Conservation (phyloP, 768 basidiomycete species). For the Collybiopsis luxurians region DNA sequence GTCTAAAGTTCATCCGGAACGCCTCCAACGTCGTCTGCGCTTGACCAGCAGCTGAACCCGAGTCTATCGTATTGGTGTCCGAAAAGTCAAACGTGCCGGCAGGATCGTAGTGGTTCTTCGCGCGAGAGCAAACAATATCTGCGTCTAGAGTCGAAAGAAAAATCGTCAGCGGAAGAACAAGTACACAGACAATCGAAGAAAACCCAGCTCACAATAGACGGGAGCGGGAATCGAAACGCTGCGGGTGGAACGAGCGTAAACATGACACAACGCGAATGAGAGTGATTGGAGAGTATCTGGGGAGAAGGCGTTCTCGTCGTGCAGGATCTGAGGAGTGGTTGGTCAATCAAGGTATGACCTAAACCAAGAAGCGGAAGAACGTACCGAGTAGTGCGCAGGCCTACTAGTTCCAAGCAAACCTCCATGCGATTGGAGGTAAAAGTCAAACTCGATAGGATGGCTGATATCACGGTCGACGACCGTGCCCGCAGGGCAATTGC, state of each 20-base stretch:
- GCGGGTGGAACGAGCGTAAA: slow-evolving; percentile 74
- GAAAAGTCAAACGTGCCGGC: slow-evolving; percentile 52
- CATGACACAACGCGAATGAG: slow-evolving; percentile 68
- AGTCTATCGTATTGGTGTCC: slow-evolving; percentile 49
- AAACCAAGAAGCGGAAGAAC: neutral
- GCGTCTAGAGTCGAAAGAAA: slow-evolving; percentile 48
- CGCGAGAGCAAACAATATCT: slow-evolving; percentile 66
- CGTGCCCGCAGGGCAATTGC: slow-evolving; percentile 57
- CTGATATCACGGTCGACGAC: slow-evolving; percentile 54
- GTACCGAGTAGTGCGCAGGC: slow-evolving; percentile 51
- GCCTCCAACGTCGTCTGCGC: slow-evolving; percentile 42
- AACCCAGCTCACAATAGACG: slow-evolving; percentile 79
- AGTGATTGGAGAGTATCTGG: slow-evolving; percentile 60
- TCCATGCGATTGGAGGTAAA: slow-evolving; percentile 54
- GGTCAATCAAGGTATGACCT: too few relatives aligned
- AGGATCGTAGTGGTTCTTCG: slow-evolving; percentile 80
- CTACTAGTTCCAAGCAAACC: slow-evolving; percentile 59
- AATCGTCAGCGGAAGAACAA: too few relatives aligned
- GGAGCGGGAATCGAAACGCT: slow-evolving; percentile 83
- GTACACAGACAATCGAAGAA: too few relatives aligned
- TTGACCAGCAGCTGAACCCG: slow-evolving; percentile 37
- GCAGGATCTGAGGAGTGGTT: slow-evolving; percentile 31
- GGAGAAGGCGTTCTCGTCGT: slow-evolving; percentile 12
- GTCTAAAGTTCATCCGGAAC: slow-evolving; percentile 54
- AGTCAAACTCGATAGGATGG: slow-evolving; percentile 55